Percentiles rank a stretch among this genome's conserved stretches.
Evolutionary conservation across 371 early-diverging fungal species (phyloP).

Genomic region (Zancudomyces culisetae): DNA sequence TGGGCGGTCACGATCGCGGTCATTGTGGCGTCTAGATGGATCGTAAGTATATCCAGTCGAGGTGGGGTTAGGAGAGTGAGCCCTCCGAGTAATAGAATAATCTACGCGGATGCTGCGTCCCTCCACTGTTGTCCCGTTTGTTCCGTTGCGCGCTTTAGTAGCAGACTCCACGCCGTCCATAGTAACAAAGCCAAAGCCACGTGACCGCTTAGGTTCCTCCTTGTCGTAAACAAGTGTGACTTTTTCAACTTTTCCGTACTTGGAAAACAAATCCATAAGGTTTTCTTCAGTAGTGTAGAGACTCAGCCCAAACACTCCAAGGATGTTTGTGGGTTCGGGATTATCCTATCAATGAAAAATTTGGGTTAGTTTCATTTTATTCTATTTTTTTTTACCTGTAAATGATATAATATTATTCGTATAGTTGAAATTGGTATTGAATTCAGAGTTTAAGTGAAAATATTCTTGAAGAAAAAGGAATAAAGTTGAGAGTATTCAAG

Average conservation of each 20-base stretch:
- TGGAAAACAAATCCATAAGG: slow-evolving; percentile 1
- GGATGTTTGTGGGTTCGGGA: slow-evolving; percentile 3
- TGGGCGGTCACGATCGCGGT: too few species aligned
- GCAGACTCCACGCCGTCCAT: slow-evolving; percentile 29
- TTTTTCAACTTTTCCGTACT: slow-evolving; percentile 3
- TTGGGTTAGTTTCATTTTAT: not conserved
- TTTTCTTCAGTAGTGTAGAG: not conserved
- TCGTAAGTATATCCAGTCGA: too few species aligned
- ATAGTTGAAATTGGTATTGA: too few species aligned
- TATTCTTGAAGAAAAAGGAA: too few species aligned
- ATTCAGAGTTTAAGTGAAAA: too few species aligned
- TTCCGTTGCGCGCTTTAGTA: slow-evolving; percentile 31
- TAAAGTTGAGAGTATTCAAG: too few species aligned
- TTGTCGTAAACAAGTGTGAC: slow-evolving; percentile 1
- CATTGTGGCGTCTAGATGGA: too few species aligned
- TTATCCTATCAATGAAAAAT: slow-evolving; percentile 1
- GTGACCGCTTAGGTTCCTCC: slow-evolving; percentile 6
- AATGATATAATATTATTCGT: too few species aligned
- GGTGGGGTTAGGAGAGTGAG: not conserved
- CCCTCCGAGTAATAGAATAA: slow-evolving; percentile 7
- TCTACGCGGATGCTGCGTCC: slow-evolving; percentile 52
- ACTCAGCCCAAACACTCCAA: slow-evolving; percentile 4
- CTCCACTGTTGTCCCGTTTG: slow-evolving; percentile 42
- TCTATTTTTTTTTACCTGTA: not conserved
- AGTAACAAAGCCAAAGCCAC: slow-evolving; percentile 64